Percentiles rank a stretch among this genome's conserved stretches.
These are phyloP conservation scores for Cercophora sp. DNA, from an alignment of 495 filamentous ascomycete species.

Conservation along the genomic window DNA sequence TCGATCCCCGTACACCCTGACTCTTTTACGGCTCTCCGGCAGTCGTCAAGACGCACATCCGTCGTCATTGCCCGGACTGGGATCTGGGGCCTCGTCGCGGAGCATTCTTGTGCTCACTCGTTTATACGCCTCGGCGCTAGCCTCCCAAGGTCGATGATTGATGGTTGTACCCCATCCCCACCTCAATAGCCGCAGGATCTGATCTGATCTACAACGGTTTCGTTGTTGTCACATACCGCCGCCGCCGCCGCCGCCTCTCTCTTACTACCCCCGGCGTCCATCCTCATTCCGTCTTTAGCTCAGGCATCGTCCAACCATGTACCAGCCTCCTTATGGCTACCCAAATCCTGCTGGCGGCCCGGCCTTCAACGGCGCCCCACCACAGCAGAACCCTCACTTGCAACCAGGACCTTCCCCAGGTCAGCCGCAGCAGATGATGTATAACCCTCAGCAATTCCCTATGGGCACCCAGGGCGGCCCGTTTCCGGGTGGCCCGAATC, in stretches of 20 bases:
- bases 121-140: conserved; percentile 7
- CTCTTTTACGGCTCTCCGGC: conserved; percentile 11
- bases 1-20: conserved; percentile 4
- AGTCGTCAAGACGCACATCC: conserved; percentile 17
- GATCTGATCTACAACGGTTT: conserved; percentile 24
- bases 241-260: conserved; percentile 15
- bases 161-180: conserved; percentile 31
- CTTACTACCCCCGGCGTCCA: conserved; percentile 4
- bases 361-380: conserved; percentile 47
- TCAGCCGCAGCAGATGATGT: conserved; percentile 46
- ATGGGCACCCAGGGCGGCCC: conserved; percentile 40
- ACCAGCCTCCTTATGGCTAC: conserved; percentile 47
- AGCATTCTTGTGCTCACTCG: not conserved
- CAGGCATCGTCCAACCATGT: conserved; percentile 40
- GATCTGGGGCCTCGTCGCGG: conserved; percentile 12
- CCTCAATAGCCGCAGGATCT: conserved; percentile 32
- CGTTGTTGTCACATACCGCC: conserved; percentile 24
- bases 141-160: conserved; percentile 16
- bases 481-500: conserved; percentile 41
- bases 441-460: conserved; percentile 44
- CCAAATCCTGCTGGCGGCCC: conserved; percentile 42
- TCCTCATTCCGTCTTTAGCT: conserved; percentile 21
- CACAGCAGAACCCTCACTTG: conserved; percentile 43
- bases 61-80: conserved; percentile 13
- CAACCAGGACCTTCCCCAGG: conserved; percentile 42